Evolutionary conservation across 352 stramenopile genomes (phyloP), one percentile per base, ranked within the genome.

Genomic region (Paralagenidium karlingii): DNA sequence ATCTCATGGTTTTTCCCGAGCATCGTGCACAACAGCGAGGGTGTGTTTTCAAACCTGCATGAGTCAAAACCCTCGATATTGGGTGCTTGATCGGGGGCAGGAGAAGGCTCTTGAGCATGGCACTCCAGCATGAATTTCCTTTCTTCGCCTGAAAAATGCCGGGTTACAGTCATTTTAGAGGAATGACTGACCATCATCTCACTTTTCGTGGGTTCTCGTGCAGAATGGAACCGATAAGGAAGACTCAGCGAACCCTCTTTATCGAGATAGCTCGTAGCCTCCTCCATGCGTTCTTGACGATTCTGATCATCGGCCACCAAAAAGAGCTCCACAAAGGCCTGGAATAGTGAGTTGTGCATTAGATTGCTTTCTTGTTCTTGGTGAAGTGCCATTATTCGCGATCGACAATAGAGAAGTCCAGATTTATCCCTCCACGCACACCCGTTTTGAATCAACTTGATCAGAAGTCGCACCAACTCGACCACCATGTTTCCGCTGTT

Each of bases 251-350:
- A 57, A 5, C 53, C 53, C 13, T 87, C 74, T 22, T 67, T 60
- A 21, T 68, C 54, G 6, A 82, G 51, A 19, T 63, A 81, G 6
- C 59, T 59, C 13, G 56, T 54, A 26, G 88, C 54, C 24, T 82
- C 64, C 16, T 59, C 40, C 0, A 87, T 48, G 27, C 60, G 61
- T 6, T 64, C 54, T 7, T 34, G 45, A 1, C 59, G 58, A 41
- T 85, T 71, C 30, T 89, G 71, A 29, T 84, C 70, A 15, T 93
- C 73, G 2, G 89, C 77, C 8, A 79, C 66, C 3, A 93, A 45
- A 63, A 93, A 77, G 3, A 93, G 61, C 34, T 93, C 79, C 1
- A 90, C 61, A 28, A 93, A 66, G 2, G 69, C 79, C 31, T 93
- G 79, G 3, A 90, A 45, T 5, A 93, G 47, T 10, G 71, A 55